Evolutionary conservation across 805 yeast species (phyloP).

Genomic region (Yamadazyma akitaensis): DNA sequence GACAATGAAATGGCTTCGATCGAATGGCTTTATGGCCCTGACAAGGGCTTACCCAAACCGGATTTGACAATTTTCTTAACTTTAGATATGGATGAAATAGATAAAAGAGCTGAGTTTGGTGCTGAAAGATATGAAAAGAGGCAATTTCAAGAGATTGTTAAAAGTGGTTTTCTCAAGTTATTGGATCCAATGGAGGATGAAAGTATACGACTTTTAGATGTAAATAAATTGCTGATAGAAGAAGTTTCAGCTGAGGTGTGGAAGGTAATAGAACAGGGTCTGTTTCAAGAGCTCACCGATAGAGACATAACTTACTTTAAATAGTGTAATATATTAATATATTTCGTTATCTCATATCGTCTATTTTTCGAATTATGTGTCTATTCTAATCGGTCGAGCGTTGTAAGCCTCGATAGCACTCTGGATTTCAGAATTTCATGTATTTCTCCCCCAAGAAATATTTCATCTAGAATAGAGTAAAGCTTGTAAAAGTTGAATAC

Average conservation of each 20-base stretch:
- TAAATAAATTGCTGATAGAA: constrained; percentile 55
- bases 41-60: constrained; percentile 80
- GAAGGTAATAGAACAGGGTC: constrained; percentile 21
- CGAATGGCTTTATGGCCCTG: constrained; percentile 81
- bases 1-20: constrained; percentile 34
- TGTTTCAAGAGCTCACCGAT: constrained; percentile 5
- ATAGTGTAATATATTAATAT: neutral
- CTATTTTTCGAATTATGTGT: neutral
- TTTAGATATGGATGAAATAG: constrained; percentile 43
- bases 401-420: constrained; percentile 61
- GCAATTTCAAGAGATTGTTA: constrained; percentile 74
- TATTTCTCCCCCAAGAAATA: constrained; percentile 86
- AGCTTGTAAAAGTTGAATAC: constrained; percentile 89
- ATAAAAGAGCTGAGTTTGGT: constrained; percentile 77
- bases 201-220: constrained; percentile 47
- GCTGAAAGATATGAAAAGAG: constrained; percentile 84
- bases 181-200: constrained; percentile 28
- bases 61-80: constrained; percentile 79
- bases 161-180: constrained; percentile 51
- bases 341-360: neutral
- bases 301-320: neutral
- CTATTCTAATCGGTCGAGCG: constrained; percentile 59
- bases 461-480: constrained; percentile 78
- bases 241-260: constrained; percentile 51
- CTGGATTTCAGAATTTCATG: constrained; percentile 76